phyloP scores from a whole-genome alignment of 768 basidiomycete genomes.

The Agrocybe praecox region DNA sequence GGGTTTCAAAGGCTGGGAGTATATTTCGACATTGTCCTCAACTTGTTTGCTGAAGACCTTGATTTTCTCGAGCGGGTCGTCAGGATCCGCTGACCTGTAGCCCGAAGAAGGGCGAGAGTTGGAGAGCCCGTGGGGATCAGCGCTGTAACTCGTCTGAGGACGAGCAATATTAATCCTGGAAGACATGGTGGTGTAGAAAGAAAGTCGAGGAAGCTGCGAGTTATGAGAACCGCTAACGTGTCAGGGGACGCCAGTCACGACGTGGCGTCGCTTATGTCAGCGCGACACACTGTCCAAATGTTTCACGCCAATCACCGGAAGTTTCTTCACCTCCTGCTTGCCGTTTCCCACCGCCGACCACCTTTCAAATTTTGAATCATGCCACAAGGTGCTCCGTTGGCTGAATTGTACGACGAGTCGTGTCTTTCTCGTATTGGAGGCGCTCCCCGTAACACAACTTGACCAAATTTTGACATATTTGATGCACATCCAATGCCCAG shows the following conservation, averaged over 20 bases:
- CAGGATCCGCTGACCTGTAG: slow-evolving; percentile 79
- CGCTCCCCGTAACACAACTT: no score
- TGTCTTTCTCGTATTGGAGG: no score
- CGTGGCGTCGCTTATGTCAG: slow-evolving; percentile 48
- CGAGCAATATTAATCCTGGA: slow-evolving; percentile 84
- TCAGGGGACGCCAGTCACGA: slow-evolving; percentile 44
- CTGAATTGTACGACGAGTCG: no score
- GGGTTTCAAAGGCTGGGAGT: slow-evolving; percentile 91
- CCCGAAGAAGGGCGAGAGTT: slow-evolving; percentile 72
- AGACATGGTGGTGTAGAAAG: slow-evolving; percentile 57
- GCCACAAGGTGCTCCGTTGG: no score
- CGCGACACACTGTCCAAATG: slow-evolving; percentile 1
- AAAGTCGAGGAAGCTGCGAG: slow-evolving; percentile 19
- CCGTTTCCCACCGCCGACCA: not conserved
- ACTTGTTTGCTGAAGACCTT: slow-evolving; percentile 70
- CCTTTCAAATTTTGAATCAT: no score
- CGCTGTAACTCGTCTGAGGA: slow-evolving; percentile 56
- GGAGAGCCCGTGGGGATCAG: slow-evolving; percentile 80
- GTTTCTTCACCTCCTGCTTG: not conserved
- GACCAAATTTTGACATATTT: no score
- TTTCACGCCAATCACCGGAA: slow-evolving; percentile 6
- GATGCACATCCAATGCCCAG: no score
- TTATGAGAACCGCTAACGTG: slow-evolving; percentile 34
- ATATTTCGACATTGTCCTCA: slow-evolving; percentile 92
- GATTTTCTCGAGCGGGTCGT: slow-evolving; percentile 81